Evolutionary conservation across 495 filamentous ascomycete genomes (phyloP).

Genomic region (Glonium stellatum): DNA sequence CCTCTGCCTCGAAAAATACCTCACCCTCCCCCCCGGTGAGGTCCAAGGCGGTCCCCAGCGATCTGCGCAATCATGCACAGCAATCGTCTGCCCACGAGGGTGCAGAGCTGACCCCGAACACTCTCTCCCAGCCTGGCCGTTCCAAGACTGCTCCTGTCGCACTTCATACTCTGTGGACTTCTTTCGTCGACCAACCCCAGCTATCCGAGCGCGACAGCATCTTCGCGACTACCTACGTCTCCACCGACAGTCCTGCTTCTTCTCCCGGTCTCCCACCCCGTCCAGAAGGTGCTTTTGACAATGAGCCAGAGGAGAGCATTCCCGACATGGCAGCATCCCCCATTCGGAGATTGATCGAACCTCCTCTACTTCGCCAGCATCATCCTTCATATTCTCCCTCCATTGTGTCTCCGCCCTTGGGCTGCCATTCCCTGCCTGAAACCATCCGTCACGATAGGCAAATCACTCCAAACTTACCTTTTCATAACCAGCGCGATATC

Average conservation of each 20-base stretch:
- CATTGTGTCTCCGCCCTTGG: background rate
- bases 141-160: conserved; percentile 26
- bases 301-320: conserved; percentile 12
- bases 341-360: conserved; percentile 13
- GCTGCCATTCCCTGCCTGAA: background rate
- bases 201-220: conserved; percentile 58
- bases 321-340: conserved; percentile 28
- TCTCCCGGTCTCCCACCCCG: conserved; percentile 30
- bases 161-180: conserved; percentile 14
- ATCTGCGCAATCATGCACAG: conserved; percentile 10
- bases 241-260: conserved; percentile 47
- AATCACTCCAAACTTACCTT: background rate
- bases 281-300: conserved; percentile 9
- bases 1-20: conserved; percentile 25
- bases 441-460: conserved; percentile 4
- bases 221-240: conserved; percentile 55
- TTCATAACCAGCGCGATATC: conserved; percentile 17
- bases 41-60: conserved; percentile 17
- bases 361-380: conserved; percentile 15
- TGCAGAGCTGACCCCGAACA: conserved; percentile 23
- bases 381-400: background rate
- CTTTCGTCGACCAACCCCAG: conserved; percentile 40
- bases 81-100: conserved; percentile 3
- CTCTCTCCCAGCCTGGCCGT: conserved; percentile 25
- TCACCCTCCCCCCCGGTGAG: conserved; percentile 30